Percentiles rank a stretch among this genome's conserved stretches.
Evolutionary conservation across 2,329 filamentous ascomycete species (phyloP).

Genomic region (Colletotrichum acutatum): DNA sequence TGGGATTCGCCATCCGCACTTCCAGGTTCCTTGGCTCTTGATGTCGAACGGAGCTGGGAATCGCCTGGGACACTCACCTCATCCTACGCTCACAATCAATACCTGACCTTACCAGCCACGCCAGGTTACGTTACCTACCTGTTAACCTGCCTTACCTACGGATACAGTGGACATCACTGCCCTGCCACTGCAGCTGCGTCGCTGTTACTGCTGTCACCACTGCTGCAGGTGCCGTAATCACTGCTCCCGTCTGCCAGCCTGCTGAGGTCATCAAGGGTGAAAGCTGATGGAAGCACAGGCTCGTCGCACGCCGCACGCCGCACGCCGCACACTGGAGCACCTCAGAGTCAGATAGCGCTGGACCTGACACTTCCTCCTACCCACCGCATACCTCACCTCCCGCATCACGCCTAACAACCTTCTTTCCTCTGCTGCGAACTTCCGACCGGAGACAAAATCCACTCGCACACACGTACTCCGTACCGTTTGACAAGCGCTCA

Average conservation of each 20-base stretch:
- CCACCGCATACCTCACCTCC: constrained; percentile 20
- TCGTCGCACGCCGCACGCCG: too few relatives aligned
- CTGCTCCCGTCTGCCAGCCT: neutral
- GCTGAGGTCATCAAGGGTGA: neutral
- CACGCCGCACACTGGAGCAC: neutral
- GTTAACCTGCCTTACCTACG: neutral
- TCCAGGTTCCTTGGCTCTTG: constrained; percentile 6
- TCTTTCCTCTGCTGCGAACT: constrained; percentile 23
- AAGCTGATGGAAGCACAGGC: neutral
- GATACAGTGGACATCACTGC: neutral
- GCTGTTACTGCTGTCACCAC: neutral
- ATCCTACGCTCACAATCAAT: constrained; percentile 1
- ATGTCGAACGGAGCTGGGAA: neutral
- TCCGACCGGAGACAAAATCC: constrained; percentile 27
- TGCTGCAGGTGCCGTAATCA: neutral
- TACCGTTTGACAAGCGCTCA: constrained; percentile 36
- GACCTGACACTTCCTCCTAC: constrained; percentile 7
- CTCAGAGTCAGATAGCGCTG: neutral
- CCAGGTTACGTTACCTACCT: neutral
- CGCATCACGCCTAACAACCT: constrained; percentile 19
- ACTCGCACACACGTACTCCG: constrained; percentile 25
- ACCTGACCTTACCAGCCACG: neutral
- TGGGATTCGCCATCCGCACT: constrained; percentile 25
- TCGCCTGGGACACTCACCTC: neutral
- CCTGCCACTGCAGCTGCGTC: neutral